These are phyloP conservation scores for Hypoxylon sp. DNA, from an alignment of 2,329 filamentous ascomycete species.

Conservation along the genomic window DNA sequence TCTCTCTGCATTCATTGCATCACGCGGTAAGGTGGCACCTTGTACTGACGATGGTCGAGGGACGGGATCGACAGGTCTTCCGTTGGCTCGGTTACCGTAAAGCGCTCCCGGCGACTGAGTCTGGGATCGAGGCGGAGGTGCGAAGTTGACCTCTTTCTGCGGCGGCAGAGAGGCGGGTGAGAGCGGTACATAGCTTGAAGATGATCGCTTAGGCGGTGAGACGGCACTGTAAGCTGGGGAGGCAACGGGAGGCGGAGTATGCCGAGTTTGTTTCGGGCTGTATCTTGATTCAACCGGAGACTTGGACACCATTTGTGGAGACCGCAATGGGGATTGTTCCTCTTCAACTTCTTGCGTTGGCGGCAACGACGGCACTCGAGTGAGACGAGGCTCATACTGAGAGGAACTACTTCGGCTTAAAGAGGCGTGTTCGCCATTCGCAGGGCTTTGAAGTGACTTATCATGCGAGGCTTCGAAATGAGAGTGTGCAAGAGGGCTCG, in stretches of 20 bases:
- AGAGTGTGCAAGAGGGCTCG: slow-evolving; percentile 71
- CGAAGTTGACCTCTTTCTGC: slow-evolving; percentile 53
- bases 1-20: slow-evolving; percentile 27
- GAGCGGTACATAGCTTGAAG: slow-evolving; percentile 61
- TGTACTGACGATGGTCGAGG: slow-evolving; percentile 65
- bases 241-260: slow-evolving; percentile 60
- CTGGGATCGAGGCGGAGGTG: slow-evolving; percentile 66
- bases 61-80: slow-evolving; percentile 52
- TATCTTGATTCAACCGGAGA: slow-evolving; percentile 49
- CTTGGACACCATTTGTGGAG: slow-evolving; percentile 39
- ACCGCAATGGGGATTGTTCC: slow-evolving; percentile 52
- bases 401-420: slow-evolving; percentile 62
- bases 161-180: slow-evolving; percentile 45
- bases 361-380: slow-evolving; percentile 65
- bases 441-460: slow-evolving; percentile 43
- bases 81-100: slow-evolving; percentile 49
- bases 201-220: slow-evolving; percentile 65
- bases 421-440: slow-evolving; percentile 52
- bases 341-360: slow-evolving; percentile 71
- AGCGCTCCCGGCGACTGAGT: slow-evolving; percentile 68
- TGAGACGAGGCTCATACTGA: slow-evolving; percentile 62
- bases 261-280: slow-evolving; percentile 51
- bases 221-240: slow-evolving; percentile 53
- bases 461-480: slow-evolving; percentile 66
- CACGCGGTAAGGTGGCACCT: slow-evolving; percentile 52